phyloP scores from a whole-genome alignment of 768 basidiomycete genomes.

The Clavulina sp. region DNA sequence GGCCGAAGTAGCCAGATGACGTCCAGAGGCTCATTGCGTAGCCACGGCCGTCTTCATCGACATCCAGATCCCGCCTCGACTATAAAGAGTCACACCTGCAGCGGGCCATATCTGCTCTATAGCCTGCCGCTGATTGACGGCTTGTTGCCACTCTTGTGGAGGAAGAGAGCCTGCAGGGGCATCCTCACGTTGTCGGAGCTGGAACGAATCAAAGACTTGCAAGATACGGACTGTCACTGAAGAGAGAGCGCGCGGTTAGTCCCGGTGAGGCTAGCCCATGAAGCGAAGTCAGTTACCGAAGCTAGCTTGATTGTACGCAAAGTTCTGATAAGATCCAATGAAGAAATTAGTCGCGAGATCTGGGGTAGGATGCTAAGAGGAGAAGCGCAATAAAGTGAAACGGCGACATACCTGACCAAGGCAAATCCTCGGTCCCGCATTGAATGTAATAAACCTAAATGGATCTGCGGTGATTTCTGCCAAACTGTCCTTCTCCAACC shows the following conservation, averaged over 20 bases:
- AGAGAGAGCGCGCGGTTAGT: neutral
- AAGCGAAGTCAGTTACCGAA: neutral
- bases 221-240: conserved; percentile 7
- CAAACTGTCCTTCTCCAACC: conserved; percentile 13
- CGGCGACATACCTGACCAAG: conserved; percentile 6
- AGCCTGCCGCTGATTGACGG: conserved; percentile 2
- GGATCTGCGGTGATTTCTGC: neutral
- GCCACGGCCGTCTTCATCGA: neutral
- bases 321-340: conserved; percentile 3
- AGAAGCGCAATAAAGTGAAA: neutral
- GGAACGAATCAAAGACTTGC: conserved; percentile 5
- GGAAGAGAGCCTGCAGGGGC: conserved; percentile 5
- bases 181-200: conserved; percentile 4
- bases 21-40: too few relatives aligned
- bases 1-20: too few relatives aligned
- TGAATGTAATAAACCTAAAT: neutral
- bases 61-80: conserved; percentile 10
- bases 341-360: neutral
- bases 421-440: conserved; percentile 5
- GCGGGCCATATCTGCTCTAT: conserved; percentile 7
- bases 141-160: conserved; percentile 6
- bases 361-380: neutral
- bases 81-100: conserved; percentile 7
- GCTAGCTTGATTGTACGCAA: conserved; percentile 11
- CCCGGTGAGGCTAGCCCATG: neutral